Percentiles rank a stretch among this genome's conserved stretches.
Conservation (phyloP, 2,329 filamentous ascomycete species). For the Colletotrichum orbiculare region DNA sequence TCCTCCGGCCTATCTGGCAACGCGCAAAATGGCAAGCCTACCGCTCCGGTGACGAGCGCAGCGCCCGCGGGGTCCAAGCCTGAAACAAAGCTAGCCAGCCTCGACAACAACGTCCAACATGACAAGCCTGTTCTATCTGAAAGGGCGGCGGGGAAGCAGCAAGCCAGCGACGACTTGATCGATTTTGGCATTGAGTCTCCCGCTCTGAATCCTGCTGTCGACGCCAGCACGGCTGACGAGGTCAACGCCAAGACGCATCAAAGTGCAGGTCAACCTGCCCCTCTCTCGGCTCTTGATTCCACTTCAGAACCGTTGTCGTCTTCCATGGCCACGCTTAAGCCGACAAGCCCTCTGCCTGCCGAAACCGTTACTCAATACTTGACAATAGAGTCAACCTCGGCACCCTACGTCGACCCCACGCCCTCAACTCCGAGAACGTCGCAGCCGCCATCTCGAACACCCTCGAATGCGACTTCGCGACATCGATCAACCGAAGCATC, state of each 20-base stretch:
- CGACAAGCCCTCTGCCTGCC: conserved; percentile 51
- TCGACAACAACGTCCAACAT: conserved; percentile 5
- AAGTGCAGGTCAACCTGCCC: conserved; percentile 18
- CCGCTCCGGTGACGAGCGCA: conserved; percentile 38
- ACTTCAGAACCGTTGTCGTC: conserved; percentile 53
- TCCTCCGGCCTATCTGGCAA: conserved; percentile 29
- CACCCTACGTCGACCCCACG: conserved; percentile 66
- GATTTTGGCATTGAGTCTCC: conserved; percentile 33
- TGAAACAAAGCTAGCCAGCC: conserved; percentile 27
- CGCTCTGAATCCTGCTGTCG: background rate
- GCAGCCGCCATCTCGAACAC: conserved; percentile 68
- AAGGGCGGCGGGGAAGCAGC: conserved; percentile 29
- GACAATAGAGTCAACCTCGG: conserved; percentile 56
- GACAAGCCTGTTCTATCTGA: conserved; percentile 21
- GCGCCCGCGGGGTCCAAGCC: conserved; percentile 35
- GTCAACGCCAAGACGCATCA: background rate
- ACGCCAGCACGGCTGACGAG: background rate
- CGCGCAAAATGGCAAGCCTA: conserved; percentile 26
- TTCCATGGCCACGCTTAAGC: conserved; percentile 62
- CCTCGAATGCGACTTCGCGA: conserved; percentile 65
- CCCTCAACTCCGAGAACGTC: conserved; percentile 67
- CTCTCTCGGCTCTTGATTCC: background rate
- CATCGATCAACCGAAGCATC: conserved; percentile 57
- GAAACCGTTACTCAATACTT: conserved; percentile 55
- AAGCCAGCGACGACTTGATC: conserved; percentile 33